Evolutionary conservation across 768 basidiomycete species (phyloP).

Genomic region (Omphalotus guepiniiformis): DNA sequence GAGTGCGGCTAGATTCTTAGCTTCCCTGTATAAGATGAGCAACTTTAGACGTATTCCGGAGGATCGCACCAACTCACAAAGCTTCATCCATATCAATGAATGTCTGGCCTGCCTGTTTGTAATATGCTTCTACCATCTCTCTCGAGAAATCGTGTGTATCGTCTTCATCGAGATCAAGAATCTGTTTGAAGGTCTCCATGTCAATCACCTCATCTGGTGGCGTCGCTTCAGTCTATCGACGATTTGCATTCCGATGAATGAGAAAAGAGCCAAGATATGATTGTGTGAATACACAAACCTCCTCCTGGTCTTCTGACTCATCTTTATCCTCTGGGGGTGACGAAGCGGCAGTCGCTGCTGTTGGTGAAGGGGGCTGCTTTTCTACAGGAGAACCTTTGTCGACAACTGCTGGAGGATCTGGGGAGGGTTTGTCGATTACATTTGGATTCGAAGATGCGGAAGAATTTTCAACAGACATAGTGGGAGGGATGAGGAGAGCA

Average conservation of each 20-base stretch:
- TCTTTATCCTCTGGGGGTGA: neutral
- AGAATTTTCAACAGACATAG: neutral
- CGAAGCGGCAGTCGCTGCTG: neutral
- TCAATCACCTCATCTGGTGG: slow-evolving; percentile 47
- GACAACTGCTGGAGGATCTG: neutral
- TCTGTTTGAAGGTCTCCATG: slow-evolving; percentile 77
- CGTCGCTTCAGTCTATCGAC: neutral
- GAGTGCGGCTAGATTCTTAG: slow-evolving; percentile 59
- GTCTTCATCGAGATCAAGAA: slow-evolving; percentile 89
- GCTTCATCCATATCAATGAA: slow-evolving; percentile 75
- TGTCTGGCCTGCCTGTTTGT: slow-evolving; percentile 72
- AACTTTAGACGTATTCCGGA: slow-evolving; percentile 1
- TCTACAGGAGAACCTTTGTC: neutral
- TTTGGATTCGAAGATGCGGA: too few relatives aligned
- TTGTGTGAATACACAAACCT: too few relatives aligned
- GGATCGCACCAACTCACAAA: slow-evolving; percentile 53
- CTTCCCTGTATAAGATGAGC: slow-evolving; percentile 34
- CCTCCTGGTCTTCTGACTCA: neutral
- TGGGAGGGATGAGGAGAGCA: neutral
- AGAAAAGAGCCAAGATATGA: too few relatives aligned
- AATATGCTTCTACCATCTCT: slow-evolving; percentile 77
- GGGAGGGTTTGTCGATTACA: neutral
- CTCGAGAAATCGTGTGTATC: slow-evolving; percentile 64
- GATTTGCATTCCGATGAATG: neutral
- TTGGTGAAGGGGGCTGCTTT: neutral